Conservation (phyloP, 257 asterid genomes). For the Primulina eburnea region DNA sequence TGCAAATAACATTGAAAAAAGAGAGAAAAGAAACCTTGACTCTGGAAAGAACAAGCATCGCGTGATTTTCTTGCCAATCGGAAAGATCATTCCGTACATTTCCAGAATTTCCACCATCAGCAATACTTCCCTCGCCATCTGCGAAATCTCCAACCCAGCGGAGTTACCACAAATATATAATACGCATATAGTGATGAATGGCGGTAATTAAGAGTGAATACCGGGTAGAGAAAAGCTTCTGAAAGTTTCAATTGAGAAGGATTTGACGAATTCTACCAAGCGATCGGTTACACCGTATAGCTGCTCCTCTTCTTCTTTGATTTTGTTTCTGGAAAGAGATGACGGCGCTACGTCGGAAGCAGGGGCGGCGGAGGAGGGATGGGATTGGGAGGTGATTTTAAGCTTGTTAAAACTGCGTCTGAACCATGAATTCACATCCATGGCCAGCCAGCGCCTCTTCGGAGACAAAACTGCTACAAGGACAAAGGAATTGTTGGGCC, state of each 20-base stretch:
- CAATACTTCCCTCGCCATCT: constrained; percentile 49
- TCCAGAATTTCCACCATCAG: constrained; percentile 35
- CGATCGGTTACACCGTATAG: constrained; percentile 65
- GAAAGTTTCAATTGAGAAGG: constrained; percentile 75
- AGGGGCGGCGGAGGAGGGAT: constrained; percentile 29
- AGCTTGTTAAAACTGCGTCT: constrained; percentile 57
- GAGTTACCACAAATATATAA: constrained; percentile 8
- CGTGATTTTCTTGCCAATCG: constrained; percentile 88
- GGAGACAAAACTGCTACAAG: background rate
- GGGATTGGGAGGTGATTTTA: constrained; percentile 30
- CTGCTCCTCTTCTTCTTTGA: constrained; percentile 33
- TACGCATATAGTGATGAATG: background rate
- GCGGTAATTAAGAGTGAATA: constrained; percentile 13
- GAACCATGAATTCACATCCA: constrained; percentile 73
- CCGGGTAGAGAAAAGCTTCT: constrained; percentile 57
- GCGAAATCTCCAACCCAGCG: constrained; percentile 21
- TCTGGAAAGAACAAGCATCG: constrained; percentile 68
- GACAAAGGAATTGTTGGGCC: background rate
- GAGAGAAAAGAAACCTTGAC: constrained; percentile 50
- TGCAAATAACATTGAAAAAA: background rate
- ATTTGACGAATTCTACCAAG: constrained; percentile 57
- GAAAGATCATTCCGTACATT: constrained; percentile 64
- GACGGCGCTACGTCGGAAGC: constrained; percentile 17
- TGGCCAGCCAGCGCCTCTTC: constrained; percentile 20
- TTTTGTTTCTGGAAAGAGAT: constrained; percentile 7